Percentiles rank a stretch among this genome's conserved stretches.
Evolutionary conservation across 139 green algal species (phyloP).

Genomic region (Tetratostichococcus sp.): DNA sequence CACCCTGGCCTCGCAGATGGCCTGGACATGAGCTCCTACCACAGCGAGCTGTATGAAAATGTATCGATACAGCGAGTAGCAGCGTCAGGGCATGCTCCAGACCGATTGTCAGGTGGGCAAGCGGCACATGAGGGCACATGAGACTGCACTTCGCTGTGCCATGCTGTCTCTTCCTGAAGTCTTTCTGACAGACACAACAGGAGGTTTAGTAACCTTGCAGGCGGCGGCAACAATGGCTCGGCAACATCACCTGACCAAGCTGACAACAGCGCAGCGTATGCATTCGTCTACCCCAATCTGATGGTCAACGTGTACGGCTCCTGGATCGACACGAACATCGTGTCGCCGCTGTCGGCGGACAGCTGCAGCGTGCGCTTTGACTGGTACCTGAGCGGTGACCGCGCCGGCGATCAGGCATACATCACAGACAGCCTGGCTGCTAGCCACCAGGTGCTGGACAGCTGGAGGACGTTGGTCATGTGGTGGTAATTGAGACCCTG

Average conservation of each 20-base stretch:
- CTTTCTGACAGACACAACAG: no score
- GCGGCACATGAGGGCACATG: neutral
- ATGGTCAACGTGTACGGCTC: conserved; percentile 62
- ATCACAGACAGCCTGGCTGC: conserved; percentile 23
- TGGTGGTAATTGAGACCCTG: no score
- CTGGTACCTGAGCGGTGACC: conserved; percentile 7
- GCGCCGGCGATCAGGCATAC: conserved; percentile 5
- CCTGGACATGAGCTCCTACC: conserved; percentile 39
- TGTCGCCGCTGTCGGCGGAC: conserved; percentile 24
- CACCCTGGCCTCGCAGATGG: conserved; percentile 36
- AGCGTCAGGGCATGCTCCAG: neutral
- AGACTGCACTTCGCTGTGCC: no score
- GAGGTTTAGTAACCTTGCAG: no score
- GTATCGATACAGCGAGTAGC: conserved; percentile 32
- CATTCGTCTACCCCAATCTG: conserved; percentile 59
- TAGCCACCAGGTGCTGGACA: conserved; percentile 11
- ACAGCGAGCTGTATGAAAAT: conserved; percentile 15
- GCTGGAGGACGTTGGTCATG: no score
- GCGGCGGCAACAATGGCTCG: no score
- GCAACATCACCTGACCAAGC: no score
- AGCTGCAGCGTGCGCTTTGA: conserved; percentile 39
- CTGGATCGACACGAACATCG: conserved; percentile 56
- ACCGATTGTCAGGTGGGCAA: neutral
- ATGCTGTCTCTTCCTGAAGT: no score
- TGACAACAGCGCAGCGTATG: conserved; percentile 40